A percentile compares a stretch with the other conserved stretches of the same genome.
phyloP scores from a whole-genome alignment of 2,329 filamentous ascomycete genomes.

The Colletotrichum camelliae region DNA sequence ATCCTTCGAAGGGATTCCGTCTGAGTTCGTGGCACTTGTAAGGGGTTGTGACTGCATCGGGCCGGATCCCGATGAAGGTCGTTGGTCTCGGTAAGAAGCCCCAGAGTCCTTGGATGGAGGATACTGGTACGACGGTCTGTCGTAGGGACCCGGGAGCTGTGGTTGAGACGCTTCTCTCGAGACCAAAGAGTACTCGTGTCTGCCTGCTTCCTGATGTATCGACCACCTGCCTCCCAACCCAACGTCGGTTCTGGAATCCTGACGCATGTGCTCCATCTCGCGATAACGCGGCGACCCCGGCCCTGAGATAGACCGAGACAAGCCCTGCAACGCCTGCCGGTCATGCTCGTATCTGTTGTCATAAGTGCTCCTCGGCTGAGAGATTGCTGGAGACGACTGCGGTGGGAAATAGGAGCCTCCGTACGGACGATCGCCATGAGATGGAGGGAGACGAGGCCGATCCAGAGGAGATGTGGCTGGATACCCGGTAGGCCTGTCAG shows the following conservation, averaged over 20 bases:
- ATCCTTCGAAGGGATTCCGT: conserved; percentile 59
- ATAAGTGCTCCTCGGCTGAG: conserved; percentile 51
- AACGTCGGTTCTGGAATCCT: conserved; percentile 40
- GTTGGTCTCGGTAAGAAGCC: conserved; percentile 30
- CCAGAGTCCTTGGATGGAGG: conserved; percentile 38
- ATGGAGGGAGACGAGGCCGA: conserved; percentile 44
- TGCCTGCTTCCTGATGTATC: conserved; percentile 42
- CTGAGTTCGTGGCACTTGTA: conserved; percentile 37
- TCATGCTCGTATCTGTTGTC: conserved; percentile 51
- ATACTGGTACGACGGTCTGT: conserved; percentile 40
- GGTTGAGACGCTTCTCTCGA: conserved; percentile 40
- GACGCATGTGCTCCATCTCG: conserved; percentile 40
- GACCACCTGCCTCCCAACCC: conserved; percentile 42
- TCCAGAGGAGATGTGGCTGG: conserved; percentile 53
- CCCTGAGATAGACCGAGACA: conserved; percentile 42
- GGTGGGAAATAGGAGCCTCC: conserved; percentile 54
- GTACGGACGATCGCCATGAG: conserved; percentile 40
- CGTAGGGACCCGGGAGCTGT: conserved; percentile 36
- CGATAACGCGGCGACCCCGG: conserved; percentile 51
- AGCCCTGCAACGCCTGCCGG: conserved; percentile 34
- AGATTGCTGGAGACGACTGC: conserved; percentile 37
- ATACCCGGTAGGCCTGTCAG: conserved; percentile 50
- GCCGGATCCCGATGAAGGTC: conserved; percentile 24
- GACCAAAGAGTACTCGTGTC: conserved; percentile 52
- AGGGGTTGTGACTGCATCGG: conserved; percentile 32